Evolutionary conservation across 257 asterid genomes (phyloP).

Genomic region (Jacaranda copaia): DNA sequence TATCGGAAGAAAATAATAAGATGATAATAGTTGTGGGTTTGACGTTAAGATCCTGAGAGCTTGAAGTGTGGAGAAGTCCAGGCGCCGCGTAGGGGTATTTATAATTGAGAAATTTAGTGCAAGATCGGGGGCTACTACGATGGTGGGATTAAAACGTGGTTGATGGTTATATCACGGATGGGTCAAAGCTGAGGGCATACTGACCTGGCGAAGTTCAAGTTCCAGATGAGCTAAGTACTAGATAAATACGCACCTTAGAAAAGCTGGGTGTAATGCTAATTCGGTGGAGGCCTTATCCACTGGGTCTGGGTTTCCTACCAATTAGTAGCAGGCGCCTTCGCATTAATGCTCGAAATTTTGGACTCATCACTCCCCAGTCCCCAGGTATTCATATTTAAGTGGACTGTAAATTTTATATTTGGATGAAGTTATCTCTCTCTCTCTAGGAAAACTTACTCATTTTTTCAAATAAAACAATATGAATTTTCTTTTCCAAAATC

Average conservation of each 20-base stretch:
- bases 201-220: slow-evolving; percentile 32
- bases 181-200: slow-evolving; percentile 37
- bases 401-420: no score
- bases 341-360: no score
- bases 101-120: background rate
- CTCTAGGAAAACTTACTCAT: no score
- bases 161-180: slow-evolving; percentile 15
- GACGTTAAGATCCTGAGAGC: background rate
- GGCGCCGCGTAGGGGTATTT: slow-evolving; percentile 39
- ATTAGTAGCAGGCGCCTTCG: no score
- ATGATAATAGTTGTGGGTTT: no score
- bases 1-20: background rate
- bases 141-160: slow-evolving; percentile 34
- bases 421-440: no score
- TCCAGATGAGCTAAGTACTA: background rate
- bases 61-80: slow-evolving; percentile 1
- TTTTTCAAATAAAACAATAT: no score
- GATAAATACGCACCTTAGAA: background rate
- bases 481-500: no score
- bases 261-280: slow-evolving; percentile 14
- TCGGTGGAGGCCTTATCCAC: slow-evolving; percentile 47
- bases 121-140: background rate
- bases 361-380: no score
- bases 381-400: no score
- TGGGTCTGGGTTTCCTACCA: background rate